Base-by-base conservation (phyloP, 177 flowering plant genomes). In the Vitis hybrid region DNA sequence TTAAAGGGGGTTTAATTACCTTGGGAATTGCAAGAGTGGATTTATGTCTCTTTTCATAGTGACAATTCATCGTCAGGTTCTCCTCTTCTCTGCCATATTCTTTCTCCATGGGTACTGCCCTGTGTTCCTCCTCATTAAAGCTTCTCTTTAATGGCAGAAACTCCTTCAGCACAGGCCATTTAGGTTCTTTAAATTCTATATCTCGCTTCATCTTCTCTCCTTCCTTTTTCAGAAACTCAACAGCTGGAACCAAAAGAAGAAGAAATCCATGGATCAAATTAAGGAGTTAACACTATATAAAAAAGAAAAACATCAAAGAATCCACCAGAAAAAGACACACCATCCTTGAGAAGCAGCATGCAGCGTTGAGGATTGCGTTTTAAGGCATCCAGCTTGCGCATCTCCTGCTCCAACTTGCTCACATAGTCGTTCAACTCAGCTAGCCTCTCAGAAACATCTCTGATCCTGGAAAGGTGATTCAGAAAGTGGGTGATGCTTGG, bases 351-450 rank as follows among this genome's bases (percentile, higher is more conserved):
- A 3, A 59, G 22, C 51, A 72, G n/a, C 52, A 7, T 21, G 62
- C 75, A 60, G 14, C 61, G 70, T 13, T 66, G 70, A 7, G 66
- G 61, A 8, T 72, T 22, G 6, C 19, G 9, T 22, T 72, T 66
- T 11, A 53, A 31, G 10, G 5, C 10, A 11, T 52, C 45, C 33
- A 67, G 8, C 39, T 13, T 33, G 1, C n/a, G 7, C 45, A 72
- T 13, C 48, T 72, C 75, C 61, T 60, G 70, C 58, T 66, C 56
- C 12, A 33, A 9, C n/a, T 45, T 31, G 2, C 7, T 48, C 6
- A 72, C 29, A 53, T 51, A 60, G 3, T 66, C 70, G 67, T 45
- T 60, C 61, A 72, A 6, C 39, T 58, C 45, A 1, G 53, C 15
- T 61, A 65, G 12, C 12, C 31, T 71, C 2, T 50, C 0, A 5